These are phyloP conservation scores for Dryas alaskensis DNA, from an alignment of 306 rosid genomes.

Conservation along the genomic window DNA sequence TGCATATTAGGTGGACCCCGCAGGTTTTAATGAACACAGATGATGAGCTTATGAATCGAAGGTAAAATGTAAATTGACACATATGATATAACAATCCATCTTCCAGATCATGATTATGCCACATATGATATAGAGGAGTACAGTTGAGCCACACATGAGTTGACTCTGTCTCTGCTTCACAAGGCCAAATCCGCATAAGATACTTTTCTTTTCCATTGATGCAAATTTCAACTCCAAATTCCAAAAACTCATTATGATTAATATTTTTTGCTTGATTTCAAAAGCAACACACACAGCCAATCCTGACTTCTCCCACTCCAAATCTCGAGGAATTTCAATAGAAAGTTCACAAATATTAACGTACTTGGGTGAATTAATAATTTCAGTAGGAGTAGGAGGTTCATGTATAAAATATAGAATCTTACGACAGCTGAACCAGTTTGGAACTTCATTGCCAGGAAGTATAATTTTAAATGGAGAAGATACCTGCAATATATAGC, in stretches of 20 bases:
- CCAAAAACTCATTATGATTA: rapidly evolving
- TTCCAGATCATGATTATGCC: too few relatives aligned
- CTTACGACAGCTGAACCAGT: background rate
- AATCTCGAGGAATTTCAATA: background rate
- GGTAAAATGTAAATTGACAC: background rate
- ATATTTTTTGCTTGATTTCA: background rate
- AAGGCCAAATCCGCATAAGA: background rate
- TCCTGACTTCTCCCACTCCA: background rate
- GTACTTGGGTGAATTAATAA: background rate
- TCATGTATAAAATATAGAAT: too few relatives aligned
- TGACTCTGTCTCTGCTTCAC: background rate
- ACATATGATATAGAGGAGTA: too few relatives aligned
- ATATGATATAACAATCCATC: background rate
- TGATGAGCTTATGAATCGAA: too few relatives aligned
- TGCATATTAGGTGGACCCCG: background rate
- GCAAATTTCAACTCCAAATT: background rate
- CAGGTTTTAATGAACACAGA: background rate
- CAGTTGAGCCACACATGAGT: background rate
- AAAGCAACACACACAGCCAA: background rate
- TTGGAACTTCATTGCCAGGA: background rate
- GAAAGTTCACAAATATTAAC: background rate
- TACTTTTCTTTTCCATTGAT: background rate
- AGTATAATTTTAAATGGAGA: background rate
- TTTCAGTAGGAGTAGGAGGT: background rate
- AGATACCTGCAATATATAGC: background rate